Evolutionary conservation across 2,329 filamentous ascomycete species (phyloP).

Genomic region (Macrophomina pseudophaseolina): DNA sequence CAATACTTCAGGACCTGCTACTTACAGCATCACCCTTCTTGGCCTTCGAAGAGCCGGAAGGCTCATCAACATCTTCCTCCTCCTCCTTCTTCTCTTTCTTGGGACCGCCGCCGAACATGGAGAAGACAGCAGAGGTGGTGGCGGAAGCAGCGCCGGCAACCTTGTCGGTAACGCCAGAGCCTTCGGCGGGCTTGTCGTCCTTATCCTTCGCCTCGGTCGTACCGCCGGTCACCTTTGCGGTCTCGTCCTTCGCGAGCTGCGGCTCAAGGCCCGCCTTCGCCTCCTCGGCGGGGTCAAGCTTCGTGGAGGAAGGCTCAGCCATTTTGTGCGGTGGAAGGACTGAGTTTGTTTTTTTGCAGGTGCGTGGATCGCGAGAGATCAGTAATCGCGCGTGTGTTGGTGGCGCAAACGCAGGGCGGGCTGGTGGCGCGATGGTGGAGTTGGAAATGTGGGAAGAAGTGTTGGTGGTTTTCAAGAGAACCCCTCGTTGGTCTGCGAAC

Average conservation of each 20-base stretch:
- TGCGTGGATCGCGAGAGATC: conserved; percentile 4
- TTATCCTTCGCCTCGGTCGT: conserved; percentile 49
- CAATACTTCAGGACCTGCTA: background rate
- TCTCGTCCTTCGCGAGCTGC: conserved; percentile 50
- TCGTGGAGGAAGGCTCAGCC: conserved; percentile 43
- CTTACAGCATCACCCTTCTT: conserved; percentile 68
- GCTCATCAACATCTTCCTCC: conserved; percentile 80
- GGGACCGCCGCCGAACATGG: conserved; percentile 97
- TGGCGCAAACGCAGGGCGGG: background rate
- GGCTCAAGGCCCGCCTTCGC: conserved; percentile 46
- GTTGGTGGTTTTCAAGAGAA: conserved; percentile 23
- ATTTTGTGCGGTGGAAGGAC: conserved; percentile 17
- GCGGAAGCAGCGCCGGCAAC: conserved; percentile 44
- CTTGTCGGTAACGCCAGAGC: conserved; percentile 38
- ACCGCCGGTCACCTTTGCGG: conserved; percentile 50
- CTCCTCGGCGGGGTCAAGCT: conserved; percentile 49
- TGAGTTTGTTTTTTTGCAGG: conserved; percentile 1
- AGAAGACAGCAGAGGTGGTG: conserved; percentile 64
- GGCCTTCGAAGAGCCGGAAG: conserved; percentile 80
- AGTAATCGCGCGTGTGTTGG: conserved; percentile 7
- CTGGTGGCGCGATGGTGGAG: background rate
- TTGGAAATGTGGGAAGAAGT: conserved; percentile 15
- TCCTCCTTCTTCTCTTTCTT: conserved; percentile 96
- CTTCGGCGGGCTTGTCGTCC: conserved; percentile 57
- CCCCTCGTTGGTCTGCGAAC: conserved; percentile 22